Evolutionary conservation across 2,329 filamentous ascomycete genomes (phyloP), one percentile per base, ranked within the genome.

Genomic region (Neofusicoccum umdonicola): DNA sequence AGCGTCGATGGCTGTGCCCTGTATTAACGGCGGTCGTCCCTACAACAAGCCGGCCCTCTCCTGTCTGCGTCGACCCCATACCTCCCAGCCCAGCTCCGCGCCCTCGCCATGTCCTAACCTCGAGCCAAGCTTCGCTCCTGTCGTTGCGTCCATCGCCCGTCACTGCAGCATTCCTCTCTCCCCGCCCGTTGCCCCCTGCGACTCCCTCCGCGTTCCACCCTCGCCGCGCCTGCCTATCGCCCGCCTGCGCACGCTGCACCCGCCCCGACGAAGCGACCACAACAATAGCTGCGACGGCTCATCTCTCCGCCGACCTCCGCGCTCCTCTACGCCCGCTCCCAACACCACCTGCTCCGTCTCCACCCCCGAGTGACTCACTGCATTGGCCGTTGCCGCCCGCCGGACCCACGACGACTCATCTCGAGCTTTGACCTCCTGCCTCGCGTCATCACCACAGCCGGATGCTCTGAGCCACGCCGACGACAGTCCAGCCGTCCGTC

Each of bases 401-500:
- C 61, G 56, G 52, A 66, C 70, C 50, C 48, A 56, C 58, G 52
- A 65, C 70, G 62, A 56, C 62, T 45, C 70, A 71, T 66, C 68
- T 68, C 67, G 56, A 67, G 71, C 73, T 71, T 58, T 50, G 63
- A 52, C 52, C 63, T 44, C 47, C 54, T 39, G 44, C 50, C 39
- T 64, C 62, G 63, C 63, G 52, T 64, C 63, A 60, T 64, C 63
- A 34, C 54, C 41, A 41, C 41, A 35, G 12, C 47, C 52, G 51
- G 54, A 71, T 69, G 68, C 65, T 65, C 68, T 68, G 73, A 74
- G 74, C 69, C 73, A 73, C 73, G 69, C 71, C 69, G 69, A 70
- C 77, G 74, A 77, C 73, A 42, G 19, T 17, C 42, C 19, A 60
- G 56, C 77, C 75, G 74, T 71, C 50, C 56, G 22, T 64, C 41